Base-by-base conservation (phyloP, 2,329 filamentous ascomycete genomes). In the Aspergillus puulaauensis region DNA sequence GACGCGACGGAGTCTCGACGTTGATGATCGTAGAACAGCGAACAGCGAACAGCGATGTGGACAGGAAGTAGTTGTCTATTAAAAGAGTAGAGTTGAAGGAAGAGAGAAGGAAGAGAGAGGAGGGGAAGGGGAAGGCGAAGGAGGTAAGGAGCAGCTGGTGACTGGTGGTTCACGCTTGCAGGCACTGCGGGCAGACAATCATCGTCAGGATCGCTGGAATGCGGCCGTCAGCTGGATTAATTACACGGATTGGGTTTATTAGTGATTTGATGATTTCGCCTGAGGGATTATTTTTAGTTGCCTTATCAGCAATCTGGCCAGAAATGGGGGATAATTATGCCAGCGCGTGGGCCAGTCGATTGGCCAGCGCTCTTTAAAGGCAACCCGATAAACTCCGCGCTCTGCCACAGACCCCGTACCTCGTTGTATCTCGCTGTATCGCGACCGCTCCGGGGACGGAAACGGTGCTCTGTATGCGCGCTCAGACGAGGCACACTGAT, bases 281-380 rank as follows among this genome's bases (percentile, higher is more conserved):
- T 56, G 53, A 49, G 53, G 49, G 55, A 52, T 49, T 57, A 57
- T 52, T 56, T 56, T 47, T 56, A 47, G 53, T 23, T 19, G 31
- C 15, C 46, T 48, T 46, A 57, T 52, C 43, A 31, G 54, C 17
- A 15, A 47, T n/a, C 39, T 44, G 40, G 9, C 17, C 27, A 31
- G 27, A 31, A 31, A 31, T 31, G 27, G 27, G 27, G 27, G 27
- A 31, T 31, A 31, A 31, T 31, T 31, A n/a, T 7, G 45, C 57
- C 43, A 49, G 35, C 45, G 51, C 63, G 58, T 66, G 64, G 64
- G 14, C 60, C 50, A 39, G 48, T 52, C 58, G 53, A 65, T 66
- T 66, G 64, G 64, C 46, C 45, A 48, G 21, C 54, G 49, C 52
- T 43, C 44, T 24, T 48, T 31, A 43, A 44, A 57, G 35, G 41